Base-by-base conservation (phyloP, 2,329 filamentous ascomycete genomes). In the Paraphaeosphaeria sporulosa region DNA sequence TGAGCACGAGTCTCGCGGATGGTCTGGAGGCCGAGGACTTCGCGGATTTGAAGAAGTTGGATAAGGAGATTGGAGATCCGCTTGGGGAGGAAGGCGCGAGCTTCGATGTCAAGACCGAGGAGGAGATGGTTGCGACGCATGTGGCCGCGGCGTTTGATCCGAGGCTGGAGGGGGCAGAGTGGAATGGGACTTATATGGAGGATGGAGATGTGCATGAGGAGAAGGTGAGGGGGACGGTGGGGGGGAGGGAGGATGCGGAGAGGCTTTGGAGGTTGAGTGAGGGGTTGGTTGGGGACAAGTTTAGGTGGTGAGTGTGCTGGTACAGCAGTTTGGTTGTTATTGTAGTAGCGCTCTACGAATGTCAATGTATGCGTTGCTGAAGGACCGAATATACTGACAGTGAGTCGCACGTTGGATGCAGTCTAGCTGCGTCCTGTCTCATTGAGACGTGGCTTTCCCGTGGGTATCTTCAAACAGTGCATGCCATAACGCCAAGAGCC, bases 191-290 rank as follows among this genome's bases (percentile, higher is more conserved):
- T 2, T 75, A 69, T 57, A 58, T 76, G 3, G 66, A 71, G 40
- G 49, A 76, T 49, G 69, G 61, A 2, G 62, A 76, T 50, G 34
- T 72, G 19, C 36, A 38, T n/a, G 56, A 54, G 1, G 55, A 66
- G 17, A 64, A 65, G 4, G 36, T 72, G 44, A 55, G 65, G 1
- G 71, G 66, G 3, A 72, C 69, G 10, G 65, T 52, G n/a, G n/a
- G n/a, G 23, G 67, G 65, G 8, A 58, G 62, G 13, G 67, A 64
- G 12, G 66, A 75, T 47, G 64, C 58, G 4, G 72, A 76, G 58
- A 72, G 65, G 42, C 48, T 75, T 38, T 77, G 74, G 73, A 67
- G 71, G 55, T 57, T 76, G 63, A 76, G 74, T 46, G 71, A 76
- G 67, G 61, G 69, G 57, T 53, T 76, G 10, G 71, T 76, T 2